Evolutionary conservation across 192 early-diverging fungal species (phyloP).

Genomic region (Gigaspora rosea): DNA sequence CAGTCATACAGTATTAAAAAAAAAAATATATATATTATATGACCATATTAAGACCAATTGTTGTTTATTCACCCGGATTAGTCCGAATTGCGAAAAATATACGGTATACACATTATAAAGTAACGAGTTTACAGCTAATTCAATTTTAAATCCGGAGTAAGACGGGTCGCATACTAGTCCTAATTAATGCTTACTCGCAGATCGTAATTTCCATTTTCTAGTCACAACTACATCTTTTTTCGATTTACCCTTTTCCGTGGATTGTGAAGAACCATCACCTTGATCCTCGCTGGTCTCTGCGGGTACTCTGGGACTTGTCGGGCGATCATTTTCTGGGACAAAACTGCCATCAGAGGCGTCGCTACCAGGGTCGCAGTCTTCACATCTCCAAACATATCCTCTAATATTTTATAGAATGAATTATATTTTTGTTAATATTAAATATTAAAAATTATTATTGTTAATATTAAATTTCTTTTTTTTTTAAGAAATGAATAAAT

Average conservation of each 20-base stretch:
- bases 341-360: not conserved
- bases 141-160: too few species aligned
- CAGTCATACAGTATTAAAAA: too few species aligned
- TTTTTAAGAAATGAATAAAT: not conserved
- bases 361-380: slow-evolving; percentile 23
- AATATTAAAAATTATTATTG: not conserved
- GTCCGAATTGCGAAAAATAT: too few species aligned
- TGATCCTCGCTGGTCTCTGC: not conserved
- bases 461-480: not conserved
- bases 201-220: slow-evolving; percentile 8
- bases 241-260: too few species aligned
- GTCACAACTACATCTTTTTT: not conserved
- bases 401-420: not conserved
- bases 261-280: too few species aligned
- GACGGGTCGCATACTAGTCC: too few species aligned
- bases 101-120: too few species aligned
- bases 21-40: too few species aligned
- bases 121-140: too few species aligned
- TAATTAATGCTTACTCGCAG: not conserved
- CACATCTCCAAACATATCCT: slow-evolving; percentile 30
- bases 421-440: too few species aligned
- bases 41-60: too few species aligned
- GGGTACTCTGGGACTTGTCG: not conserved
- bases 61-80: too few species aligned
- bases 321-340: not conserved